Evolutionary conservation across 768 basidiomycete species (phyloP).

Genomic region (Suillus hirtellus): DNA sequence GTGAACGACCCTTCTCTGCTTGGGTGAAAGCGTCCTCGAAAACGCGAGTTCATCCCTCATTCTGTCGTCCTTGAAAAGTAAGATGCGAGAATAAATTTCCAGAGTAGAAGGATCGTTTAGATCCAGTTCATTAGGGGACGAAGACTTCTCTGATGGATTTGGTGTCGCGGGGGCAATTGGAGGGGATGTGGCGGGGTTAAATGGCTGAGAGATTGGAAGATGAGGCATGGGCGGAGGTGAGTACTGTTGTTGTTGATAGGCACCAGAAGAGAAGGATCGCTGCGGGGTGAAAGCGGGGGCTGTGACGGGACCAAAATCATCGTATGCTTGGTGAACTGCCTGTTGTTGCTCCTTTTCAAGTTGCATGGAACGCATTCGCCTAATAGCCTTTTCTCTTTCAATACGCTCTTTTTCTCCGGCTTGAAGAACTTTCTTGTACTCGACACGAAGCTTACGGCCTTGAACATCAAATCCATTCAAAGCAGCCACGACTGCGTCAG

Average conservation of each 20-base stretch:
- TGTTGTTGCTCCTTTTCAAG: conserved; percentile 77
- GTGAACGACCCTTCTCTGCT: conserved; percentile 91
- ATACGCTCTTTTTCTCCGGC: conserved; percentile 99
- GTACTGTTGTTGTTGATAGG: conserved; percentile 64
- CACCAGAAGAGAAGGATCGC: conserved; percentile 68
- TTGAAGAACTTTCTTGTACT: conserved; percentile 99
- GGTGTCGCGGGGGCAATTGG: conserved; percentile 60
- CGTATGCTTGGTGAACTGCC: conserved; percentile 54
- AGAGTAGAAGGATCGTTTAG: conserved; percentile 94
- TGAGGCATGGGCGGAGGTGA: conserved; percentile 56
- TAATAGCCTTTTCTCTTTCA: conserved; percentile 96
- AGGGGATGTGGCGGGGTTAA: conserved; percentile 47
- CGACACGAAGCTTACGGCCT: conserved; percentile 95
- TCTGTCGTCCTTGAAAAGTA: conserved; percentile 96
- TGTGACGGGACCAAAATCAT: conserved; percentile 69
- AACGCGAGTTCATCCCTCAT: conserved; percentile 98
- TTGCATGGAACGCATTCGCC: conserved; percentile 97
- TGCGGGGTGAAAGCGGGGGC: conserved; percentile 64
- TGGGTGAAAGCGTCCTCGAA: conserved; percentile 80
- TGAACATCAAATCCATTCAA: conserved; percentile 96
- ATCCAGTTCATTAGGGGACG: conserved; percentile 74
- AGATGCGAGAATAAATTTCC: conserved; percentile 95
- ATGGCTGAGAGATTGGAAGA: conserved; percentile 42
- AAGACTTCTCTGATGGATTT: conserved; percentile 63
- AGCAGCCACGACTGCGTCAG: conserved; percentile 93